Evolutionary conservation across 1,139 yeast species (phyloP), one percentile per base, ranked within the genome.

Genomic region (Taphrina betulina): DNA sequence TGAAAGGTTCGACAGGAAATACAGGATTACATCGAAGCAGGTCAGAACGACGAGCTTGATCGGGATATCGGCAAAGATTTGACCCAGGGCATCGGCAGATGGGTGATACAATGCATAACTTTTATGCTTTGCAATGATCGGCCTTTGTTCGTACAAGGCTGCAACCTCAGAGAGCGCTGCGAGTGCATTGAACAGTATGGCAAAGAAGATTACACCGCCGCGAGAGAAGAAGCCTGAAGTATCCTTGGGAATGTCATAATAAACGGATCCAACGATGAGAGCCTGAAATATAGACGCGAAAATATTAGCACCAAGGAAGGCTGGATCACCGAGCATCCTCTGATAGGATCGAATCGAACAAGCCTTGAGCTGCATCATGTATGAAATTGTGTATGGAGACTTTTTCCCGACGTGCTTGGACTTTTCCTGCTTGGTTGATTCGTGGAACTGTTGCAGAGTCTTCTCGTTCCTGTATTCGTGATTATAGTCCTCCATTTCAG

Each of bases 261-360:
- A 87, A 66, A 87, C 80, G 1, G 95, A 85, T 1, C 92, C 79
- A 37, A 76, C 76, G 63, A 81, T 71, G 58, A 81, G 71, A 59
- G 81, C 78, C 66, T 79, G 80, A 56, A 74, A 70, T 28, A 79
- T 64, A 57, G 76, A 76, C 41, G 83, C 81, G 24, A 72, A 66
- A 19, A 79, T 64, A 60, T 76, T 74, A 45, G 79, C 77, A 46
- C 76, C 64, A 1, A 80, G 73, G 63, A 76, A 79, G 12, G 82
- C 75, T 58, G 71, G 71, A 66, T 81, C 83, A 65, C 83, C 83
- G 64, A 71, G 71, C 55, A 76, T 75, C 65, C 81, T 75, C 63
- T 79, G 81, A 64, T 76, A 75, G 60, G 82, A 78, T 68, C 86
- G 76, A 33, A 66, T 66, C 64, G 75, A 70, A 63, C 85, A 71